Conservation (phyloP, 78 protist genomes). For the Chrysochromulina tobinii region DNA sequence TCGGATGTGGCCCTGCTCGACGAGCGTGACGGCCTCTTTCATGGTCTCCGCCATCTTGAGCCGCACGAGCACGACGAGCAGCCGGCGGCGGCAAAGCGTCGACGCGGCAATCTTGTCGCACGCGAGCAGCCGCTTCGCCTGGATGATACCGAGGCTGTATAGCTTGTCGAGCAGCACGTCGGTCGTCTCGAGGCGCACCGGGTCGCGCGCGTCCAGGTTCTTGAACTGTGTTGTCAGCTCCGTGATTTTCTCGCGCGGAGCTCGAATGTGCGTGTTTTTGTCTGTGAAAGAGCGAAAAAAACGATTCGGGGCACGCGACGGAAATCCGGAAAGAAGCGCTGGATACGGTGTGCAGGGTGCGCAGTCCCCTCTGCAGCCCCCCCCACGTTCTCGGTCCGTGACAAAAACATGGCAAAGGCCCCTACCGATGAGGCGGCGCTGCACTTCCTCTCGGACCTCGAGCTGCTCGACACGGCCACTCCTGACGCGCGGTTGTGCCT, state of each 20-base stretch:
- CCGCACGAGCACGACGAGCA: slow-evolving; percentile 77
- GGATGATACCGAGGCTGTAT: slow-evolving; percentile 45
- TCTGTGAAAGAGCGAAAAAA: too few relatives aligned
- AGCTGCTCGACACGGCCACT: too few relatives aligned
- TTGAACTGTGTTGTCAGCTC: slow-evolving; percentile 40
- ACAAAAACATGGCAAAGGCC: too few relatives aligned
- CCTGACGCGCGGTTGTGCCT: too few relatives aligned
- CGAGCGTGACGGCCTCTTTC: slow-evolving; percentile 59
- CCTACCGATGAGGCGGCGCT: too few relatives aligned
- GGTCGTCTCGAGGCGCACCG: slow-evolving; percentile 60
- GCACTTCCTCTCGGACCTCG: too few relatives aligned
- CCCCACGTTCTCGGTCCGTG: too few relatives aligned
- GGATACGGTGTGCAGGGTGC: too few relatives aligned
- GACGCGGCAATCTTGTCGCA: slow-evolving; percentile 32
- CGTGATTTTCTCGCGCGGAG: not conserved
- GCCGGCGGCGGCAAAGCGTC: slow-evolving; percentile 59
- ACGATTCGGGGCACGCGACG: too few relatives aligned
- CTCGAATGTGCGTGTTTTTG: too few relatives aligned
- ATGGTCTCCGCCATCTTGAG: slow-evolving; percentile 73
- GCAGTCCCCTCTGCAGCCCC: too few relatives aligned
- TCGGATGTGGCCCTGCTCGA: slow-evolving; percentile 81
- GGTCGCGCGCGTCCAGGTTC: slow-evolving; percentile 52
- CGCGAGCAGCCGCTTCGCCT: not conserved
- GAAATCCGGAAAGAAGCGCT: too few relatives aligned
- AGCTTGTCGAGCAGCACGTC: slow-evolving; percentile 72